Evolutionary conservation across 164 flowering plant species (phyloP).

Genomic region (Paratinospora sagittata): DNA sequence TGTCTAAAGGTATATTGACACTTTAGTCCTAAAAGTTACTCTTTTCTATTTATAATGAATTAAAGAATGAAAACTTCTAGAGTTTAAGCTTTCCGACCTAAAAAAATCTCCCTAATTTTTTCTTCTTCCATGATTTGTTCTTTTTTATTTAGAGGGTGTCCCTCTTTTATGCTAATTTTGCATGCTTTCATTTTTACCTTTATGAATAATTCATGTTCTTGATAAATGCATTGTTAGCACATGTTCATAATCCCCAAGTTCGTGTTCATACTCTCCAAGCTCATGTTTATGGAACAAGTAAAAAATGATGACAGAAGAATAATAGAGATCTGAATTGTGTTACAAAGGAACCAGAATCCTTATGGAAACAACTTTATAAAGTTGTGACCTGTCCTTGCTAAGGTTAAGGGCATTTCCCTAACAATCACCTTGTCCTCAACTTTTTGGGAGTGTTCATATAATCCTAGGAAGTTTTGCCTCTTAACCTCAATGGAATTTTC

Average conservation of each 20-base stretch:
- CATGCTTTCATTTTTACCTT: no score
- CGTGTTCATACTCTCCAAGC: background rate
- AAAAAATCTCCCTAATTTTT: no score
- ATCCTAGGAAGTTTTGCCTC: no score
- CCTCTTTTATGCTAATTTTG: no score
- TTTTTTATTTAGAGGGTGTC: no score
- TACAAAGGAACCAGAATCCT: background rate
- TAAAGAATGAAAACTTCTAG: background rate
- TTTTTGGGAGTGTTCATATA: no score
- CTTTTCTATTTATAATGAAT: background rate
- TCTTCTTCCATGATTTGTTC: no score
- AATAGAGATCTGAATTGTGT: no score
- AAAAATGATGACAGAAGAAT: no score
- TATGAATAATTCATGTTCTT: no score
- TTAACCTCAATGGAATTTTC: background rate
- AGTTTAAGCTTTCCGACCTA: background rate
- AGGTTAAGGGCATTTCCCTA: background rate
- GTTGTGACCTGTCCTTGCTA: background rate
- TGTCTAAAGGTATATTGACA: constrained; percentile 52
- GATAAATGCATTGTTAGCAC: no score
- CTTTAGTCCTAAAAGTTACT: background rate
- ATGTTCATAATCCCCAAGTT: background rate
- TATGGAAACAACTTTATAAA: background rate
- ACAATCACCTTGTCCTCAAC: background rate
- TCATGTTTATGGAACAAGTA: background rate